Evolutionary conservation across 2,329 filamentous ascomycete species (phyloP).

Genomic region (Albifimbria verrucaria): DNA sequence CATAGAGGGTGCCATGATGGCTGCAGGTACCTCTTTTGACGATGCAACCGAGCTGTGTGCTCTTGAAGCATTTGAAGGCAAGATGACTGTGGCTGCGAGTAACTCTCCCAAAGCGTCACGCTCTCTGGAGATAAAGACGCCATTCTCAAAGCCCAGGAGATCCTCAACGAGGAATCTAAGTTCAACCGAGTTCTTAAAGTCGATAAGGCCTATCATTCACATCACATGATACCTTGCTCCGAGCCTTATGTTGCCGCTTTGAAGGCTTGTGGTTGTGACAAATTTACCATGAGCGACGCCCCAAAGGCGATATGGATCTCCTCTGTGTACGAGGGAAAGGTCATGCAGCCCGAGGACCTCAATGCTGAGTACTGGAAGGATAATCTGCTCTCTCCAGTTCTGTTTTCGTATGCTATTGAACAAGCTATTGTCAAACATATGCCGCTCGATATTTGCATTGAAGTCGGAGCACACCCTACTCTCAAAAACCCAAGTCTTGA

Average conservation of each 20-base stretch:
- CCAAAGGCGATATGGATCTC: not conserved
- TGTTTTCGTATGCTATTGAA: not conserved
- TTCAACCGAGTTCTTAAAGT: constrained; percentile 30
- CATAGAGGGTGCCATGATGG: constrained; percentile 27
- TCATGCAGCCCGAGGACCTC: not conserved
- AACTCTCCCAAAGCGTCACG: constrained; percentile 13
- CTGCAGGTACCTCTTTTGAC: constrained; percentile 19
- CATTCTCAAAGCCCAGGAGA: constrained; percentile 6
- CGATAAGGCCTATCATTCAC: constrained; percentile 46
- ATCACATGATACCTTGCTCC: constrained; percentile 34
- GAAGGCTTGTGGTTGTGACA: not conserved
- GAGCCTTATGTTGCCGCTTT: not conserved
- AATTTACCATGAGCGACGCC: not conserved
- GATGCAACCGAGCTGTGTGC: constrained; percentile 13
- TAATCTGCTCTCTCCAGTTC: not conserved
- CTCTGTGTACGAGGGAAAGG: not conserved
- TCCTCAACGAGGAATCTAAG: constrained; percentile 4
- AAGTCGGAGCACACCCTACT: not conserved
- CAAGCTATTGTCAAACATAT: not conserved
- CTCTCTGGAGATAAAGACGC: constrained; percentile 8
- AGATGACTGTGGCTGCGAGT: constrained; percentile 8
- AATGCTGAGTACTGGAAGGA: not conserved
- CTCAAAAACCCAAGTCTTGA: not conserved
- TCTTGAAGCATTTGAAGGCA: constrained; percentile 9
- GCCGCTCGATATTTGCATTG: not conserved